phyloP scores from a whole-genome alignment of 495 filamentous ascomycete genomes.

The Xylaria curta region DNA sequence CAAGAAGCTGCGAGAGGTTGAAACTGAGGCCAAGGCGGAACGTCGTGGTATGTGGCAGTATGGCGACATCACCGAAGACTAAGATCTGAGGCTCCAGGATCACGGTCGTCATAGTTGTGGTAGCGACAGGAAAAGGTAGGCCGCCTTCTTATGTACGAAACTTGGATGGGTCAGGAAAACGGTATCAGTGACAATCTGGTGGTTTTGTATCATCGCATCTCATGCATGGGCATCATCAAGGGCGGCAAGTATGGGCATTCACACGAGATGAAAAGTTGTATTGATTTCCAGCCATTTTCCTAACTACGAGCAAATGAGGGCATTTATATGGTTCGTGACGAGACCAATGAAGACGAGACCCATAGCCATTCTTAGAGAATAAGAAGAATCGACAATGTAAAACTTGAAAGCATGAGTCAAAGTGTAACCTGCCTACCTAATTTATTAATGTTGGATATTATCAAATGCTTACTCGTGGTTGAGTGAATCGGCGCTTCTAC shows the following conservation, averaged over 20 bases:
- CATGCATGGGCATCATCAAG: conserved; percentile 11
- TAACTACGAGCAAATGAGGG: not conserved
- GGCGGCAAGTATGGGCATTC: not conserved
- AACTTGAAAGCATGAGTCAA: not conserved
- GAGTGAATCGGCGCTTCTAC: not conserved
- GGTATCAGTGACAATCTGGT: not conserved
- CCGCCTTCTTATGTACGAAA: not conserved
- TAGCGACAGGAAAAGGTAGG: not conserved
- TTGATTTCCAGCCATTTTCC: conserved; percentile 13
- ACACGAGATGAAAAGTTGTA: conserved; percentile 8
- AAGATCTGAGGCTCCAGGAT: conserved; percentile 29
- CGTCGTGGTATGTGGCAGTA: conserved; percentile 96
- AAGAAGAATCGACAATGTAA: not conserved
- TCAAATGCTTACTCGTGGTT: not conserved
- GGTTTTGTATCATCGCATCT: conserved; percentile 9
- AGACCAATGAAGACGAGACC: not conserved
- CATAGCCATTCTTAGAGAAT: not conserved
- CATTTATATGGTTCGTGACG: not conserved
- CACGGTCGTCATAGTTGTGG: not conserved
- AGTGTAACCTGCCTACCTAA: not conserved
- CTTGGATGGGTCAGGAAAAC: conserved; percentile 11
- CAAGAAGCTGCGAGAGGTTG: conserved; percentile 66
- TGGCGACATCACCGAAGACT: conserved; percentile 91
- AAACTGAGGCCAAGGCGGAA: conserved; percentile 76
- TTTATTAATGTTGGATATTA: not conserved